Evolutionary conservation across 495 filamentous ascomycete genomes (phyloP).

Genomic region (Pyronema omphalodes): DNA sequence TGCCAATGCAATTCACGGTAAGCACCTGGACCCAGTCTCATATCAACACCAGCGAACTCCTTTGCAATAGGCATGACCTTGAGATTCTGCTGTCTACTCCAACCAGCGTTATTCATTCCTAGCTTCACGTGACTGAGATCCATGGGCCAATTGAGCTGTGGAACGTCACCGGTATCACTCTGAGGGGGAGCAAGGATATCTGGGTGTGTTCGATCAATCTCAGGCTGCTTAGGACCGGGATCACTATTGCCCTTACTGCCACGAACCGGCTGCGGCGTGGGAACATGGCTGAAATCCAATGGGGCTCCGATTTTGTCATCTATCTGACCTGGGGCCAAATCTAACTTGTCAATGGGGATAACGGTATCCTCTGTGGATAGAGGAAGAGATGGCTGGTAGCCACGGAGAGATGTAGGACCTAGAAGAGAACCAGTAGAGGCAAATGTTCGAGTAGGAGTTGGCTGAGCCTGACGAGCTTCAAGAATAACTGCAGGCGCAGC

Average conservation of each 20-base stretch:
- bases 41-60: slow-evolving; percentile 59
- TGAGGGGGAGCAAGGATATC: slow-evolving; percentile 48
- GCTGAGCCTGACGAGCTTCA: neutral
- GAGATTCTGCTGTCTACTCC: slow-evolving; percentile 50
- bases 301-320: slow-evolving; percentile 39
- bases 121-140: slow-evolving; percentile 46
- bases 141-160: slow-evolving; percentile 55
- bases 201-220: slow-evolving; percentile 45
- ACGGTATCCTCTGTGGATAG: slow-evolving; percentile 16
- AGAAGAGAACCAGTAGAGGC: slow-evolving; percentile 10
- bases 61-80: slow-evolving; percentile 44
- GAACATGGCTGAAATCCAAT: slow-evolving; percentile 42
- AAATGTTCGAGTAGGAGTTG: slow-evolving; percentile 18
- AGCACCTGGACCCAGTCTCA: slow-evolving; percentile 47
- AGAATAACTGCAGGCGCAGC: slow-evolving; percentile 1
- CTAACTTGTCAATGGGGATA: slow-evolving; percentile 7
- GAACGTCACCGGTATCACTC: slow-evolving; percentile 35
- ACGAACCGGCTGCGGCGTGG: slow-evolving; percentile 53
- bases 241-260: slow-evolving; percentile 36
- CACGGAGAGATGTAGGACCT: slow-evolving; percentile 19
- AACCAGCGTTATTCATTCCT: slow-evolving; percentile 41
- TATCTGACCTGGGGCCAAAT: slow-evolving; percentile 37
- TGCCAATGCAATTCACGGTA: slow-evolving; percentile 61
- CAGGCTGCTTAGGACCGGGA: slow-evolving; percentile 25
- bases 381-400: slow-evolving; percentile 12